Percentiles rank a stretch among this genome's conserved stretches.
Conservation (phyloP, 495 filamentous ascomycete species). For the Halenospora varia region DNA sequence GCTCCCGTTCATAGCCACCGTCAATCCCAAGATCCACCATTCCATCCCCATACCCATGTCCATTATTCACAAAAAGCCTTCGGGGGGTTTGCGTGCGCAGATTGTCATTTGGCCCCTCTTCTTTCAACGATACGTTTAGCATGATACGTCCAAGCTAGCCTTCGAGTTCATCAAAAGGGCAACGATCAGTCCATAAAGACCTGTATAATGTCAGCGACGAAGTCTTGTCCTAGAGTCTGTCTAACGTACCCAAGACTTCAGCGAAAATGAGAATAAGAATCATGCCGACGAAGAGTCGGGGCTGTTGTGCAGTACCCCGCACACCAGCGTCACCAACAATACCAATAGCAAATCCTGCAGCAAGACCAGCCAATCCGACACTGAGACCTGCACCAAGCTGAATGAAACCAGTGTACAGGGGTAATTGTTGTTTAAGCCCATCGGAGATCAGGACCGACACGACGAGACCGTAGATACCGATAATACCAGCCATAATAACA, state of each 20-base stretch:
- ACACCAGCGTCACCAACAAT: slow-evolving; percentile 99
- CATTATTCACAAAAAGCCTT: slow-evolving; percentile 22
- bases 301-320: slow-evolving; percentile 95
- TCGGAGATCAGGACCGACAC: slow-evolving; percentile 98
- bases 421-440: slow-evolving; percentile 72
- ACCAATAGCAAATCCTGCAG: slow-evolving; percentile 97
- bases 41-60: slow-evolving; percentile 2
- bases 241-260: slow-evolving; percentile 86
- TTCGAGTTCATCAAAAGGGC: slow-evolving; percentile 98
- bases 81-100: slow-evolving; percentile 13
- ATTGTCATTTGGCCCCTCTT: slow-evolving; percentile 19
- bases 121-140: slow-evolving; percentile 14
- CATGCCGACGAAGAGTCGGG: slow-evolving; percentile 98
- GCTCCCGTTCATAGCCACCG: slow-evolving; percentile 2
- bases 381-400: slow-evolving; percentile 95
- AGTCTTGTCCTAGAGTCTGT: background rate
- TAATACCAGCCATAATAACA: slow-evolving; percentile 99
- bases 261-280: slow-evolving; percentile 99
- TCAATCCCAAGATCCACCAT: slow-evolving; percentile 3
- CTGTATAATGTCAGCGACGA: slow-evolving; percentile 34
- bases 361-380: slow-evolving; percentile 94
- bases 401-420: slow-evolving; percentile 94
- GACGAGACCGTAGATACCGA: slow-evolving; percentile 99
- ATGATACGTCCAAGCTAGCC: slow-evolving; percentile 43
- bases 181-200: slow-evolving; percentile 97